Percentiles rank a stretch among this genome's conserved stretches.
Evolutionary conservation across 768 basidiomycete genomes (phyloP).

Genomic region (Pleurotus sapidus): DNA sequence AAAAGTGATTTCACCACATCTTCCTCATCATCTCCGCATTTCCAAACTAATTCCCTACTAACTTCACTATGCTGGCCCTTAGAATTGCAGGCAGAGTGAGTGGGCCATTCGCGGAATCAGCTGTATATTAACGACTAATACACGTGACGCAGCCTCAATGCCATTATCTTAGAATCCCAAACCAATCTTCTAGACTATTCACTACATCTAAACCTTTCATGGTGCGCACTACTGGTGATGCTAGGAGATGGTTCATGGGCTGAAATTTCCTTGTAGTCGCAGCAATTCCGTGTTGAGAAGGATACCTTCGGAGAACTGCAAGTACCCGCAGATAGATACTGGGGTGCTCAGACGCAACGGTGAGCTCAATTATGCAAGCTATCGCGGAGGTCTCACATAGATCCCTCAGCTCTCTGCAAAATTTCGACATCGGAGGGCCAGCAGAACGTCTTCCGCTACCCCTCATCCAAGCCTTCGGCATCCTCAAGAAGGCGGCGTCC

Average conservation of each 20-base stretch:
- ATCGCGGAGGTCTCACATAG: not conserved
- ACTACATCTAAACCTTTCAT: conserved; percentile 28
- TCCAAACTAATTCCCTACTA: not conserved
- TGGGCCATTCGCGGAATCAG: not conserved
- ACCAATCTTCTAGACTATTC: conserved; percentile 22
- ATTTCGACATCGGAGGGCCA: conserved; percentile 97
- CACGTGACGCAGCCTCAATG: conserved; percentile 5
- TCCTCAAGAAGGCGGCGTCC: conserved; percentile 96
- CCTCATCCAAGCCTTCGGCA: conserved; percentile 97
- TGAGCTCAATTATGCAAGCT: conserved; percentile 22
- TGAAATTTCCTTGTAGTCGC: conserved; percentile 26
- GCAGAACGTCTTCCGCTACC: conserved; percentile 91
- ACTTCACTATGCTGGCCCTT: not conserved
- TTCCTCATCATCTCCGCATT: not conserved
- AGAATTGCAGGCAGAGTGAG: conserved; percentile 1
- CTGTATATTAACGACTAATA: not conserved
- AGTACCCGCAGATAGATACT: conserved; percentile 77
- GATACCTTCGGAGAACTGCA: conserved; percentile 96
- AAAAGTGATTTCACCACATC: not conserved
- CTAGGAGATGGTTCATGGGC: not conserved
- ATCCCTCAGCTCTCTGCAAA: conserved; percentile 70
- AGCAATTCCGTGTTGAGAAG: conserved; percentile 73
- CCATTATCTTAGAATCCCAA: not conserved
- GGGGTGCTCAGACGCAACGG: conserved; percentile 99
- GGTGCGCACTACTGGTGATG: conserved; percentile 16